Evolutionary conservation across 83 land plant genomes (phyloP).

Genomic region (Larix sibirica): DNA sequence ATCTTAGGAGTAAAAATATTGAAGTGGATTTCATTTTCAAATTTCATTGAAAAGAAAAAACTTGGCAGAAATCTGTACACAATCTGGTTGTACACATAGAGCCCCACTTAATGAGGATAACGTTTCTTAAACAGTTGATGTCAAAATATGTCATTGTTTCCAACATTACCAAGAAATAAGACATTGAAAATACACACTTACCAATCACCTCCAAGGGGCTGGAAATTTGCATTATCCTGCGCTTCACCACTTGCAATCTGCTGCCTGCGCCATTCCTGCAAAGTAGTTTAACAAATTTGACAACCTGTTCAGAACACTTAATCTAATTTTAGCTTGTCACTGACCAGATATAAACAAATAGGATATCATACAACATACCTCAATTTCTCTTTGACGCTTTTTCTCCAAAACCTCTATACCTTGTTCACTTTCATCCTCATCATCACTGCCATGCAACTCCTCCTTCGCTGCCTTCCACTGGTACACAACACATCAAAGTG

Average conservation of each 20-base stretch:
- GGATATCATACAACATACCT: conserved; percentile 39
- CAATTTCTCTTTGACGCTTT: conserved; percentile 85
- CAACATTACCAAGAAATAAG: background rate
- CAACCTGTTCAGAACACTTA: background rate
- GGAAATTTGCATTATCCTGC: conserved; percentile 94
- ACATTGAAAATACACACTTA: conserved; percentile 23
- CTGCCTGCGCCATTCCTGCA: conserved; percentile 87
- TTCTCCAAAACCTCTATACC: conserved; percentile 71
- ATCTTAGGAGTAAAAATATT: too few relatives aligned
- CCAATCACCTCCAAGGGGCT: conserved; percentile 96
- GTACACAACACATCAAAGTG: background rate
- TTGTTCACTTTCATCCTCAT: conserved; percentile 81
- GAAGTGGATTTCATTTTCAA: too few relatives aligned
- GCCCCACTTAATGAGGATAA: too few relatives aligned
- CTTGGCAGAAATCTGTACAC: background rate
- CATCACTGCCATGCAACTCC: conserved; percentile 75
- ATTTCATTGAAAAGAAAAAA: too few relatives aligned
- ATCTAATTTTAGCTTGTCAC: background rate
- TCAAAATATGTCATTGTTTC: background rate
- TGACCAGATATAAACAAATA: background rate
- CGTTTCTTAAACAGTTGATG: too few relatives aligned
- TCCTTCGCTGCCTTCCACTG: conserved; percentile 99
- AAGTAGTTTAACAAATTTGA: background rate
- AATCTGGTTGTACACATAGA: too few relatives aligned
- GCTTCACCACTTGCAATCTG: conserved; percentile 96